Evolutionary conservation across 805 yeast genomes (phyloP).

Genomic region (Kodamaea laetipori): DNA sequence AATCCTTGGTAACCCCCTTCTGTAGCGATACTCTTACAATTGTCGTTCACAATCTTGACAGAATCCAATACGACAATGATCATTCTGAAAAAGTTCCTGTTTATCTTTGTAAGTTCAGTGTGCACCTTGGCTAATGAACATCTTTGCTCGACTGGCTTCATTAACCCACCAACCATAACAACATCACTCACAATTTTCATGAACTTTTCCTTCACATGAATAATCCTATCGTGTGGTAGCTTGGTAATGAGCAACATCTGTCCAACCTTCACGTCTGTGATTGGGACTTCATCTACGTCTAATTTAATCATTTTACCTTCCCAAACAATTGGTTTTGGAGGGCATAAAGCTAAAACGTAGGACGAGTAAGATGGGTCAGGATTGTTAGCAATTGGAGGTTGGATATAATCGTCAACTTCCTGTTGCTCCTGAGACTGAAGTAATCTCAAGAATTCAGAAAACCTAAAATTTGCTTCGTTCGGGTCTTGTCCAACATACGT

Average conservation of each 20-base stretch:
- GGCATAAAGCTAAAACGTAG: conserved; percentile 71
- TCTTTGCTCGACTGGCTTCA: conserved; percentile 56
- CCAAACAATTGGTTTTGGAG: conserved; percentile 88
- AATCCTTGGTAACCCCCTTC: conserved; percentile 70
- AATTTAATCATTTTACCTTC: conserved; percentile 73
- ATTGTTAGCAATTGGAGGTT: conserved; percentile 22
- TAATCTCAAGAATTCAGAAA: conserved; percentile 27
- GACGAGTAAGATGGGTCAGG: conserved; percentile 46
- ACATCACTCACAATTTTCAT: conserved; percentile 58
- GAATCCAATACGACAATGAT: conserved; percentile 65
- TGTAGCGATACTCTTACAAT: conserved; percentile 53
- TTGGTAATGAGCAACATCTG: conserved; percentile 67
- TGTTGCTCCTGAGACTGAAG: conserved; percentile 14
- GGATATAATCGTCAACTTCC: conserved; percentile 13
- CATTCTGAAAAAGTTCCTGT: conserved; percentile 67
- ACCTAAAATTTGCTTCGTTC: conserved; percentile 25
- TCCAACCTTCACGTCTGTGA: conserved; percentile 65
- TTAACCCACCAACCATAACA: conserved; percentile 38
- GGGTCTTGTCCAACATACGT: conserved; percentile 42
- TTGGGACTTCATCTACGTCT: conserved; percentile 47
- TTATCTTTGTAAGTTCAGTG: conserved; percentile 64
- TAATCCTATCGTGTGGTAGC: conserved; percentile 61
- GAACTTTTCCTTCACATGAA: conserved; percentile 57
- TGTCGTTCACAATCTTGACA: conserved; percentile 51
- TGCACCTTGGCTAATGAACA: conserved; percentile 76